Percentiles rank a stretch among this genome's conserved stretches.
Conservation (phyloP, 176 grass and related monocot genomes). For the Saccharum spontaneum region DNA sequence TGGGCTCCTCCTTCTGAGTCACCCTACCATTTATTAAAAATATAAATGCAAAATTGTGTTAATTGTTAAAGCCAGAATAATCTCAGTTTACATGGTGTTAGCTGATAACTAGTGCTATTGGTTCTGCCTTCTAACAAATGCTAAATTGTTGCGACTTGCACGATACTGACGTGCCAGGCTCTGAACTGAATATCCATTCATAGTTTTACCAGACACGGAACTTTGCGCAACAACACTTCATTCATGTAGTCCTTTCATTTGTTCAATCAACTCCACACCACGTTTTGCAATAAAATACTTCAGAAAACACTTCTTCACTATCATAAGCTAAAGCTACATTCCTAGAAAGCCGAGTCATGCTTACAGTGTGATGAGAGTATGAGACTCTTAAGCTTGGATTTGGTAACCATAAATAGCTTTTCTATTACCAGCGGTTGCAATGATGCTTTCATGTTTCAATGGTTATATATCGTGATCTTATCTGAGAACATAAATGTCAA, state of each 20-base stretch:
- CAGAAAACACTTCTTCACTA: constrained; percentile 1
- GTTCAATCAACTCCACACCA: neutral
- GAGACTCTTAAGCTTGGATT: neutral
- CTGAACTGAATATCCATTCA: neutral
- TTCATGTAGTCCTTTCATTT: neutral
- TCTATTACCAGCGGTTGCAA: constrained; percentile 5
- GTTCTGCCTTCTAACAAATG: neutral
- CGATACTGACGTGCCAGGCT: neutral
- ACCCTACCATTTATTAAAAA: too few relatives aligned
- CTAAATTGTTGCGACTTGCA: neutral
- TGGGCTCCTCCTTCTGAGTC: neutral
- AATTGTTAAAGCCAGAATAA: neutral
- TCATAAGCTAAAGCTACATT: neutral
- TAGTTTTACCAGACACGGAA: neutral
- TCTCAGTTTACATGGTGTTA: neutral
- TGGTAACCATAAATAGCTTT: neutral
- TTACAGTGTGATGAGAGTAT: too few relatives aligned
- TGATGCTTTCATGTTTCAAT: neutral
- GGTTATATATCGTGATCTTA: neutral
- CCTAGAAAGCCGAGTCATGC: neutral
- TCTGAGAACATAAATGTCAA: neutral
- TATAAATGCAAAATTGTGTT: too few relatives aligned
- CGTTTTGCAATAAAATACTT: neutral
- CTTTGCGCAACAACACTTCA: neutral
- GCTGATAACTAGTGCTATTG: neutral